Evolutionary conservation across 305 asterid genomes (phyloP).

Genomic region (Fraxinus velutina): DNA sequence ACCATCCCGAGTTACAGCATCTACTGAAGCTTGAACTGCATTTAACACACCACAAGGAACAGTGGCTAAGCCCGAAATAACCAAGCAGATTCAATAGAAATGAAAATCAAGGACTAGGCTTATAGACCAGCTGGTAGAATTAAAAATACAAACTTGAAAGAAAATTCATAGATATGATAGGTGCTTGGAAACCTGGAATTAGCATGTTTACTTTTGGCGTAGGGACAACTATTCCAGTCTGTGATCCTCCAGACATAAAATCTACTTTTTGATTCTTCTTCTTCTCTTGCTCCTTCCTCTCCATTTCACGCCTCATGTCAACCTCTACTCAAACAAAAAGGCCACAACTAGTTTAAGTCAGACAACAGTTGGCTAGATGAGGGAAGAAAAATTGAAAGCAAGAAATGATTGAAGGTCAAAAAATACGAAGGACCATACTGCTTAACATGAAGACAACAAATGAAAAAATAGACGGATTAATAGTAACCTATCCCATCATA

Average conservation of each 20-base stretch:
- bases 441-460: slow-evolving; percentile 10
- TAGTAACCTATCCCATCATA: slow-evolving; percentile 79
- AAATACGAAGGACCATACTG: slow-evolving; percentile 14
- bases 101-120: slow-evolving; percentile 1
- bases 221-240: slow-evolving; percentile 57
- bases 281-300: slow-evolving; percentile 88
- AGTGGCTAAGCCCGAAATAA: slow-evolving; percentile 38
- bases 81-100: slow-evolving; percentile 9
- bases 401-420: not conserved
- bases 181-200: slow-evolving; percentile 51
- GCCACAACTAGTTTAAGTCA: not conserved
- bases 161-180: slow-evolving; percentile 11
- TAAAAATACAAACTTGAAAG: slow-evolving; percentile 7
- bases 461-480: slow-evolving; percentile 6
- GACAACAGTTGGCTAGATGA: not conserved
- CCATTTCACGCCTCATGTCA: slow-evolving; percentile 75
- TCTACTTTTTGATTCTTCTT: slow-evolving; percentile 76
- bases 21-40: slow-evolving; percentile 42
- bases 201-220: slow-evolving; percentile 59
- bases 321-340: slow-evolving; percentile 47
- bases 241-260: slow-evolving; percentile 73
- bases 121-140: not conserved
- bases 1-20: slow-evolving; percentile 59
- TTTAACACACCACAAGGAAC: slow-evolving; percentile 40
- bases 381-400: slow-evolving; percentile 15